Evolutionary conservation across 2,329 filamentous ascomycete genomes (phyloP).

Genomic region (Aureobasidium melanogenum): DNA sequence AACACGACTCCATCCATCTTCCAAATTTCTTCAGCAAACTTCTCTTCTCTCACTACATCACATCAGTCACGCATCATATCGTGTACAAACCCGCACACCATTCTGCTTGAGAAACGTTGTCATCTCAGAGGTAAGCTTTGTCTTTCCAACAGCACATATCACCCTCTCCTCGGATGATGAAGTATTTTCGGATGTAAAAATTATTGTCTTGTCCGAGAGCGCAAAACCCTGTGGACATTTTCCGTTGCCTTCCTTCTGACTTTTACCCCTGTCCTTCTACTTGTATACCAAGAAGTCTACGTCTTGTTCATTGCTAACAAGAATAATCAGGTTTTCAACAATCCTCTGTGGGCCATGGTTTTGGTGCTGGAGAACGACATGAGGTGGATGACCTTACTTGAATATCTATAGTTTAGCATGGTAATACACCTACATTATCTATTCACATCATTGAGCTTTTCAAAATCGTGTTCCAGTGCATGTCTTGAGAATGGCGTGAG

Average conservation of each 20-base stretch:
- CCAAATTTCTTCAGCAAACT: background rate
- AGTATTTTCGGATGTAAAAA: conserved; percentile 93
- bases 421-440: background rate
- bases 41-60: background rate
- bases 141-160: background rate
- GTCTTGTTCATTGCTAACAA: background rate
- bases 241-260: conserved; percentile 99
- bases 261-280: background rate
- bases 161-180: conserved; percentile 59
- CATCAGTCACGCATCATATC: background rate
- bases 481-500: background rate
- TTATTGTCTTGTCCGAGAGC: conserved; percentile 73
- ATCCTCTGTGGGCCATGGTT: background rate
- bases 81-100: background rate
- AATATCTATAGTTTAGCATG: background rate
- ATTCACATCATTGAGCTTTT: too few relatives aligned
- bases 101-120: background rate
- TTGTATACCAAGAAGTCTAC: background rate
- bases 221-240: conserved; percentile 93
- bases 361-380: background rate
- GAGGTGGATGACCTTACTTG: background rate
- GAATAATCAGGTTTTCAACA: background rate
- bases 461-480: too few relatives aligned
- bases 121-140: background rate
- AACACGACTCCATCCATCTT: background rate